Evolutionary conservation across 768 basidiomycete species (phyloP), one percentile per base, ranked within the genome.

Genomic region (Naganishia vaughanmartiniae): DNA sequence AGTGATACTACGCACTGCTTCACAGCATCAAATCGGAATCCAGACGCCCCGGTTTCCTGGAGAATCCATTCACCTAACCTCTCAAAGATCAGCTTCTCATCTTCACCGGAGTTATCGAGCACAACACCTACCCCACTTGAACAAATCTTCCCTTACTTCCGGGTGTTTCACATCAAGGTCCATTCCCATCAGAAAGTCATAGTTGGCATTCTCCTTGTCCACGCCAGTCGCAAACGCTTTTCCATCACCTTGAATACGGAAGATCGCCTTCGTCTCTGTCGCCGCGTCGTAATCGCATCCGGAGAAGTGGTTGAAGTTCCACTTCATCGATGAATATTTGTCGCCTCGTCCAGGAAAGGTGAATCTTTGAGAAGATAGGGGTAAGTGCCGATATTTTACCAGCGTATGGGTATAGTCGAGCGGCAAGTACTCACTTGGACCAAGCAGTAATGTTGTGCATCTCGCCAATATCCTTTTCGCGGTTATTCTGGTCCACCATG

Each of bases 21-120:
- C 73, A 93, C 90, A 21, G 93, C 93, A 77, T 95, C 93, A 33
- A 95, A 84, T 58, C 92, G 86, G 79, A 93, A 92, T 15, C 93
- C 93, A 12, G 78, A 77, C 0, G 81, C 81, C 10, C 83, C 83
- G 17, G 82, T 82, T 74, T 83, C 83, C 36, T 86, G 83, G 21
- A 93, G 79, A 51, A 92, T 83, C 91, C 91, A 94, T 31, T 84
- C 79, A 21, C 89, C 42, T 42, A 15, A 42, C 15, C 15, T 15
- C 42, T 15, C 42, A 15, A 42, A 36, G 42, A 2, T 42, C 10
- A 42, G 42, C 42, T 15, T 89, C 93, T 93, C 95, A 4, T 15
- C 7, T 15, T 9, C 2, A 42, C 42, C 9, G 42, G 15, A 15
- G 2, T 2, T 11, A 42, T 2, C 15, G 9, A 7, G 2, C 42